A percentile compares a stretch with the other conserved stretches of the same genome.
These are phyloP conservation scores for Juglanconis sp. DNA, from an alignment of 2,329 filamentous ascomycete species.

Conservation along the genomic window DNA sequence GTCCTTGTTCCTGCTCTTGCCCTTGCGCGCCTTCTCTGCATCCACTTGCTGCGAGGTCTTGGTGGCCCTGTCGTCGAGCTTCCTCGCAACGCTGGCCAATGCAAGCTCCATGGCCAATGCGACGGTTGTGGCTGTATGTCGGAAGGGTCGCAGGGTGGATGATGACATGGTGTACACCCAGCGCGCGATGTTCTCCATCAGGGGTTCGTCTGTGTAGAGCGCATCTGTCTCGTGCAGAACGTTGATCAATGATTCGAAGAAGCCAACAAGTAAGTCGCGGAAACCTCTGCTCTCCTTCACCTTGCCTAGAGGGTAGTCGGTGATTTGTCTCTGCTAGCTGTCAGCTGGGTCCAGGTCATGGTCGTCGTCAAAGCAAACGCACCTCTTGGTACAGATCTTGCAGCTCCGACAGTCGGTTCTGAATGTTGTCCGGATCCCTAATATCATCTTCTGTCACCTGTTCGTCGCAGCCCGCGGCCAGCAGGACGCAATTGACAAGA, in stretches of 20 bases:
- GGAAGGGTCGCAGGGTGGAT: slow-evolving; percentile 80
- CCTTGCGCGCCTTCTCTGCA: slow-evolving; percentile 66
- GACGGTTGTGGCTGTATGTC: slow-evolving; percentile 88
- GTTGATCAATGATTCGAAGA: slow-evolving; percentile 74
- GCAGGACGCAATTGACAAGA: slow-evolving; percentile 64
- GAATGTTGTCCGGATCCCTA: slow-evolving; percentile 82
- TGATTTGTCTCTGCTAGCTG: slow-evolving; percentile 61
- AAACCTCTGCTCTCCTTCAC: slow-evolving; percentile 74
- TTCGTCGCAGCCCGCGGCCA: slow-evolving; percentile 75
- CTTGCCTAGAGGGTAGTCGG: slow-evolving; percentile 87
- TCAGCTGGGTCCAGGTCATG: slow-evolving; percentile 15
- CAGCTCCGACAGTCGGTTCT: slow-evolving; percentile 75
- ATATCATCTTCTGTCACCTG: slow-evolving; percentile 80
- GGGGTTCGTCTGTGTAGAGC: slow-evolving; percentile 70
- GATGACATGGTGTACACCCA: slow-evolving; percentile 93
- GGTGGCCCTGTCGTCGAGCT: slow-evolving; percentile 57
- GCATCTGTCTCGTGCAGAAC: slow-evolving; percentile 78
- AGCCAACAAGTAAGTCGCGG: slow-evolving; percentile 71
- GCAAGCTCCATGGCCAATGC: slow-evolving; percentile 76
- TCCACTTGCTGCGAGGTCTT: slow-evolving; percentile 77
- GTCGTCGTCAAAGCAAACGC: slow-evolving; percentile 26
- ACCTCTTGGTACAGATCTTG: slow-evolving; percentile 83
- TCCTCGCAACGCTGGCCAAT: slow-evolving; percentile 52
- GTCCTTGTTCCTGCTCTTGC: slow-evolving; percentile 70
- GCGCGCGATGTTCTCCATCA: slow-evolving; percentile 84